phyloP scores from a whole-genome alignment of 2,329 filamentous ascomycete genomes.

The Orbilia blumenaviensis region DNA sequence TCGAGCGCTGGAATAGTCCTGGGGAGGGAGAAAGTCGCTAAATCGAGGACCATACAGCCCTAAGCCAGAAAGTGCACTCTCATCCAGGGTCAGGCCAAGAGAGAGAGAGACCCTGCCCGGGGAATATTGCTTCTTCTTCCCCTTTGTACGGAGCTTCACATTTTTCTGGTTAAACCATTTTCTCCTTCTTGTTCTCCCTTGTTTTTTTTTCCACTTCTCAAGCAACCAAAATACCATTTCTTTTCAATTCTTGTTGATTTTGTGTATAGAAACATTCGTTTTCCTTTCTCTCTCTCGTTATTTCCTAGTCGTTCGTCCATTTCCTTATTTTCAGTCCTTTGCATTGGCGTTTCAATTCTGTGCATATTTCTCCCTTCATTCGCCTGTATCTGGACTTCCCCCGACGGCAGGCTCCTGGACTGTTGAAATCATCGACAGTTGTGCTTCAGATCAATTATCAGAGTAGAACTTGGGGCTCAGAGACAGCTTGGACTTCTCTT shows the following conservation, averaged over 20 bases:
- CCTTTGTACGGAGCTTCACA: conserved; percentile 37
- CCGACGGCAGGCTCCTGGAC: conserved; percentile 23
- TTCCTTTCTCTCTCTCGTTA: conserved; percentile 25
- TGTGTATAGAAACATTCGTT: conserved; percentile 50
- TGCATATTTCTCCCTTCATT: conserved; percentile 43
- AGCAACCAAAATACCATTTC: conserved; percentile 36
- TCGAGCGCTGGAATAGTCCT: not conserved
- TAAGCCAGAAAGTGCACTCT: conserved; percentile 34
- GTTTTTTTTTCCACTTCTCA: conserved; percentile 29
- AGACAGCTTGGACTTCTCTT: conserved; percentile 37
- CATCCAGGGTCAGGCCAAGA: conserved; percentile 4
- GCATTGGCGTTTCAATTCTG: conserved; percentile 47
- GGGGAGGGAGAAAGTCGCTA: conserved; percentile 38
- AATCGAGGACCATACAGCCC: conserved; percentile 28
- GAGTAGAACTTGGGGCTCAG: conserved; percentile 25
- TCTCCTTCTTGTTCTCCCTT: conserved; percentile 27
- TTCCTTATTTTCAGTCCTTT: conserved; percentile 23
- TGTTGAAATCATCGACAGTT: conserved; percentile 21
- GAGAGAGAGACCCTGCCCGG: conserved; percentile 1
- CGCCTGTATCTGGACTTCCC: conserved; percentile 16
- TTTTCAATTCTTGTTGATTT: conserved; percentile 39
- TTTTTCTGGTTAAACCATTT: conserved; percentile 24
- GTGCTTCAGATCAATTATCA: conserved; percentile 21
- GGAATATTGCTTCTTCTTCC: conserved; percentile 39
- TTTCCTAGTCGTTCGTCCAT: conserved; percentile 19